A percentile compares a stretch with the other conserved stretches of the same genome.
phyloP scores from a whole-genome alignment of 495 filamentous ascomycete genomes.

The Geopyxis carbonaria region DNA sequence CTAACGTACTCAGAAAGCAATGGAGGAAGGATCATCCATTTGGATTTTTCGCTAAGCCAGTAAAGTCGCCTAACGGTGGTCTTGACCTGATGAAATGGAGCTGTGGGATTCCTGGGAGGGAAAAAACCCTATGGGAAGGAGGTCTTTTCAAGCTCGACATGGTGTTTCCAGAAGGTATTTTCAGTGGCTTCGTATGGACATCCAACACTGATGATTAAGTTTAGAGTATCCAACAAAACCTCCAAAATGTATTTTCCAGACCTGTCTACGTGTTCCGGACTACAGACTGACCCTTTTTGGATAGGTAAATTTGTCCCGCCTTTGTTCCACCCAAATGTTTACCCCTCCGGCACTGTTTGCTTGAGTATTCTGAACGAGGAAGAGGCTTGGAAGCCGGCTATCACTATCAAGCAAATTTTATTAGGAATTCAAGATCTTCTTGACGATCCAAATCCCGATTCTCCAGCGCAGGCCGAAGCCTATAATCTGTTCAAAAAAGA shows the following conservation, averaged over 20 bases:
- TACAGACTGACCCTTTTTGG: constrained; percentile 5
- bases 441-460: constrained; percentile 92
- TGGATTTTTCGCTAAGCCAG: constrained; percentile 85
- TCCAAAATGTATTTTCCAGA: constrained; percentile 63
- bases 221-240: constrained; percentile 97
- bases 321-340: constrained; percentile 97
- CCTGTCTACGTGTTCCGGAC: too few relatives aligned
- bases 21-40: constrained; percentile 96
- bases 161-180: constrained; percentile 84
- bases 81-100: constrained; percentile 93
- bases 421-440: constrained; percentile 90
- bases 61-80: constrained; percentile 58
- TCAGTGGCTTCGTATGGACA: background rate
- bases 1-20: constrained; percentile 51
- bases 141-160: constrained; percentile 88
- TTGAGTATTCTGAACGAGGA: constrained; percentile 97
- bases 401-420: constrained; percentile 93
- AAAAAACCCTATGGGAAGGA: constrained; percentile 92
- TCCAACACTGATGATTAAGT: constrained; percentile 2
- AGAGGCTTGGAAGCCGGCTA: constrained; percentile 94
- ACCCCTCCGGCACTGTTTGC: constrained; percentile 94
- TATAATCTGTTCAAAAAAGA: constrained; percentile 97
- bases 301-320: constrained; percentile 91
- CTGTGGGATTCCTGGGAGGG: constrained; percentile 87
- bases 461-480: constrained; percentile 89